Conservation (phyloP, 148 eudicot genomes). For the Chenopodium formosanum region DNA sequence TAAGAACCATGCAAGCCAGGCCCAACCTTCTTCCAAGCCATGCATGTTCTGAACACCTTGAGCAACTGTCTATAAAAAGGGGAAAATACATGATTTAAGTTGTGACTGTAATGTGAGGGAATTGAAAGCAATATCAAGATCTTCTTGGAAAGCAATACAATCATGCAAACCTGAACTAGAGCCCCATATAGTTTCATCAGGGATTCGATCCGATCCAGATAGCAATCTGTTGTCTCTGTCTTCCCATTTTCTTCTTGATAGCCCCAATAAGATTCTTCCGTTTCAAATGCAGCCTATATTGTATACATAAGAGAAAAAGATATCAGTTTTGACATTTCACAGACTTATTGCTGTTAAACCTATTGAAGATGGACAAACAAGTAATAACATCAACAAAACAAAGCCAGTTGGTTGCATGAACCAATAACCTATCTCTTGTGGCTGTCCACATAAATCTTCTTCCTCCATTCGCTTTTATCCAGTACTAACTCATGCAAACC, state of each 20-base stretch:
- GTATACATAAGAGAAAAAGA: neutral
- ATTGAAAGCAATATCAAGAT: neutral
- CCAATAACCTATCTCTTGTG: too few relatives aligned
- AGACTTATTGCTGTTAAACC: neutral
- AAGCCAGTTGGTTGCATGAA: too few relatives aligned
- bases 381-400: too few relatives aligned
- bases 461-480: too few relatives aligned
- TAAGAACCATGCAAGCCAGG: constrained; percentile 86
- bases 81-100: neutral
- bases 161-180: constrained; percentile 70
- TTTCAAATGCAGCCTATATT: constrained; percentile 45
- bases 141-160: neutral
- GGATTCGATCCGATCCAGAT: constrained; percentile 46
- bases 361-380: neutral
- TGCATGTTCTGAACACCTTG: constrained; percentile 53
- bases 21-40: constrained; percentile 82
- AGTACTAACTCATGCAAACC: too few relatives aligned
- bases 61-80: constrained; percentile 59
- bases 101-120: neutral
- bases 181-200: constrained; percentile 88
- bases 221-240: constrained; percentile 56
- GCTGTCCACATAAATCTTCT: too few relatives aligned
- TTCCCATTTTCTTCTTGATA: constrained; percentile 55
- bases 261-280: constrained; percentile 60
- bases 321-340: constrained; percentile 1